Conservation (phyloP, 1,284 basidiomycete species). For the Cryptococcus jaspeensis region DNA sequence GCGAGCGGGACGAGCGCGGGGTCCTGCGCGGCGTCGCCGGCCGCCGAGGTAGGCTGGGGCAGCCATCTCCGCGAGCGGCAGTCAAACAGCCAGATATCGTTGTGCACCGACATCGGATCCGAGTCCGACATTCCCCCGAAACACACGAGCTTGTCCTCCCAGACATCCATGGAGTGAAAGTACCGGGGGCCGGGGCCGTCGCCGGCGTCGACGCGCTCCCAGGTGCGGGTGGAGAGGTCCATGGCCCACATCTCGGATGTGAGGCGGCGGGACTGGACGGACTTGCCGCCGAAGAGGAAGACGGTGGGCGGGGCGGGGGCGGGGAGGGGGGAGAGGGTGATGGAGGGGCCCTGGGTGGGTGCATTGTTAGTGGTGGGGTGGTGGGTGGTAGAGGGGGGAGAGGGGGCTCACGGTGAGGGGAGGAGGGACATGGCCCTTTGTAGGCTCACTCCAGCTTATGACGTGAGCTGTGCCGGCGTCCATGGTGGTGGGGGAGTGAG, state of each 20-base stretch:
- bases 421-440: slow-evolving; percentile 80
- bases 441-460: slow-evolving; percentile 77
- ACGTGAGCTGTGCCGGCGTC: slow-evolving; percentile 57
- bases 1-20: slow-evolving; percentile 63
- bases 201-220: slow-evolving; percentile 67
- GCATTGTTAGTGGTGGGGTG: background rate
- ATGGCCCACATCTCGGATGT: slow-evolving; percentile 84
- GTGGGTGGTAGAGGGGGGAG: slow-evolving; percentile 2
- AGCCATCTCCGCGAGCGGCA: slow-evolving; percentile 69
- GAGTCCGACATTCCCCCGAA: slow-evolving; percentile 79
- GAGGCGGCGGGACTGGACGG: slow-evolving; percentile 81
- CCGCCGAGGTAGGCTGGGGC: slow-evolving; percentile 34
- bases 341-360: slow-evolving; percentile 37
- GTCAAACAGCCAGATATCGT: slow-evolving; percentile 83
- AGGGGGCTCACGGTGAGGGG: slow-evolving; percentile 71
- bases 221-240: slow-evolving; percentile 71
- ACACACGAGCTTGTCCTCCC: slow-evolving; percentile 81
- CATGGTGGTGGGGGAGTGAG: slow-evolving; percentile 18
- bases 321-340: slow-evolving; percentile 43
- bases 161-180: slow-evolving; percentile 86
- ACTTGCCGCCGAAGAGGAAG: slow-evolving; percentile 69
- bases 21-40: slow-evolving; percentile 22
- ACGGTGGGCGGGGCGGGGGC: slow-evolving; percentile 36
- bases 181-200: slow-evolving; percentile 68
- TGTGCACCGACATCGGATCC: slow-evolving; percentile 69